Percentiles rank a stretch among this genome's conserved stretches.
These are phyloP conservation scores for Pyrenophora seminiperda DNA, from an alignment of 2,329 filamentous ascomycete genomes.

Conservation along the genomic window DNA sequence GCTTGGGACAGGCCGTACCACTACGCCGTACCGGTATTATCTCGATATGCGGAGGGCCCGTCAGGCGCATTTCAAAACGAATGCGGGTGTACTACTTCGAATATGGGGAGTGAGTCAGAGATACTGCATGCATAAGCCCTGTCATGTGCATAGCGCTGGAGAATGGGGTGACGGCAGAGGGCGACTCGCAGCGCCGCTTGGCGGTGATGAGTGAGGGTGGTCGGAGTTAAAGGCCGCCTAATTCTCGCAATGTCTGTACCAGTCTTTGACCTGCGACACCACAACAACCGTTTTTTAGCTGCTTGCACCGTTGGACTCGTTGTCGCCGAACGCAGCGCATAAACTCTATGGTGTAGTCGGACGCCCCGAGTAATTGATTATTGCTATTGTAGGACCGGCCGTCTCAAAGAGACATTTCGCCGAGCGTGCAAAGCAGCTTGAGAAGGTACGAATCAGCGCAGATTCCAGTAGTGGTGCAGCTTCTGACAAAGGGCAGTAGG, in stretches of 20 bases:
- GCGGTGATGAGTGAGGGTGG: constrained; percentile 11
- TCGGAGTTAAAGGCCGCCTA: constrained; percentile 29
- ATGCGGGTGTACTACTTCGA: neutral
- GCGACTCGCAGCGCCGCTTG: constrained; percentile 12
- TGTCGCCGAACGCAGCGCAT: constrained; percentile 17
- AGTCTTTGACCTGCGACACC: constrained; percentile 7
- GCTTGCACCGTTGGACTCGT: neutral
- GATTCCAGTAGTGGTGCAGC: neutral
- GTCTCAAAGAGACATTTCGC: constrained; percentile 6
- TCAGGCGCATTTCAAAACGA: neutral
- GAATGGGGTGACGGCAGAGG: constrained; percentile 10
- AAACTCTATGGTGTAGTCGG: neutral
- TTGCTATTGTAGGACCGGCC: constrained; percentile 8
- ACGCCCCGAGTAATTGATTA: neutral
- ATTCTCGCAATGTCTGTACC: constrained; percentile 16
- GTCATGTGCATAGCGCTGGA: constrained; percentile 3
- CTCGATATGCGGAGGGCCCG: neutral
- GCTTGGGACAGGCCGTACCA: neutral
- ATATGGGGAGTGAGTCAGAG: constrained; percentile 21
- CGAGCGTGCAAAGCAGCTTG: constrained; percentile 3
- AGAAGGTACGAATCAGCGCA: constrained; percentile 9
- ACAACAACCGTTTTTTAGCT: neutral
- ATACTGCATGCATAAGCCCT: constrained; percentile 15
- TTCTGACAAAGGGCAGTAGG: constrained; percentile 8
- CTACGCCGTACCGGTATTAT: too few relatives aligned